phyloP scores from a whole-genome alignment of 1,284 basidiomycete genomes.

The Phylloporus sp. region DNA sequence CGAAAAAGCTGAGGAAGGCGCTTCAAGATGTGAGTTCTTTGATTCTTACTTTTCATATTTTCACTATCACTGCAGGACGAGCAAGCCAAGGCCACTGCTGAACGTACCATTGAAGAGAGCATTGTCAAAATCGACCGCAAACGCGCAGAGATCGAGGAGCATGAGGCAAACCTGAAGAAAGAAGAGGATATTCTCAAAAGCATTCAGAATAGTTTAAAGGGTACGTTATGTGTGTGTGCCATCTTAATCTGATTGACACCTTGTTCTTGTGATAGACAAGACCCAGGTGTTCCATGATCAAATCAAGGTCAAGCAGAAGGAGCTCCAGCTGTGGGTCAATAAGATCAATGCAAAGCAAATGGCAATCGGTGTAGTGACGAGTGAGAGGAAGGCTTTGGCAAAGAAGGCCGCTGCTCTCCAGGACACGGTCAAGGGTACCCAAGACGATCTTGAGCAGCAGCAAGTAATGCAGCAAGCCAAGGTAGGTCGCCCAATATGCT shows the following conservation, averaged over 20 bases:
- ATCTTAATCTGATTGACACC: background rate
- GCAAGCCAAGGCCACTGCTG: conserved; percentile 66
- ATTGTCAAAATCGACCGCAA: conserved; percentile 75
- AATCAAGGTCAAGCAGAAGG: conserved; percentile 93
- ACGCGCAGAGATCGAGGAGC: conserved; percentile 69
- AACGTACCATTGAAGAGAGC: conserved; percentile 73
- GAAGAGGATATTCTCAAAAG: conserved; percentile 88
- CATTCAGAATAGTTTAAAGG: conserved; percentile 90
- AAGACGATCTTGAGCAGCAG: conserved; percentile 65
- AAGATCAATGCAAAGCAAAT: conserved; percentile 89
- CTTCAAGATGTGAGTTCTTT: conserved; percentile 68
- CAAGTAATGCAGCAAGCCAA: conserved; percentile 69
- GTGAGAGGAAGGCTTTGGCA: conserved; percentile 82
- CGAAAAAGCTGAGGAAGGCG: conserved; percentile 91
- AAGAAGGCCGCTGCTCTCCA: conserved; percentile 79
- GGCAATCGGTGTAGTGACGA: conserved; percentile 81
- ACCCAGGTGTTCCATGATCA: conserved; percentile 93
- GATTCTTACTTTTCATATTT: no score
- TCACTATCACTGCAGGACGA: no score
- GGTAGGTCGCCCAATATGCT: conserved; percentile 42
- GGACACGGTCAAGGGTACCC: conserved; percentile 71
- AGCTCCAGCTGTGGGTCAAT: conserved; percentile 93
- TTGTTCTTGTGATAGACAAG: conserved; percentile 65
- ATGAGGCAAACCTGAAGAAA: conserved; percentile 74
- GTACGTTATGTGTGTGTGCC: conserved; percentile 42